These are phyloP conservation scores for Aegle marmelos DNA, from an alignment of 345 rosid genomes.

Conservation along the genomic window DNA sequence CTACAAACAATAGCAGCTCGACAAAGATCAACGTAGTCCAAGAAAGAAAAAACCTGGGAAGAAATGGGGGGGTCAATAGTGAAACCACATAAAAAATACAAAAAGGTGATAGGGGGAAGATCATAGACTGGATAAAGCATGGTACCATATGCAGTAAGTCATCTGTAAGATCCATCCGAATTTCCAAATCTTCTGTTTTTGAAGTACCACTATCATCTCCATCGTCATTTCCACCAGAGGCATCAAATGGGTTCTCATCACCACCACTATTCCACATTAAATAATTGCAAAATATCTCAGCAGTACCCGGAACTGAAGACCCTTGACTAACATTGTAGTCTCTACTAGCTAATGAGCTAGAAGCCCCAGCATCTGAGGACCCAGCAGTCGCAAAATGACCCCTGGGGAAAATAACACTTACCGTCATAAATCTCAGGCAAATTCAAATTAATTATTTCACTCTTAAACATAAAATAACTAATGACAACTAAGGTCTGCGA, in stretches of 20 bases:
- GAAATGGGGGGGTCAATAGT: not conserved
- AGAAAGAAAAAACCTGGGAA: slow-evolving; percentile 84
- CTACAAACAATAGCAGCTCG: slow-evolving; percentile 89
- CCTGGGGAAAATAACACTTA: slow-evolving; percentile 34
- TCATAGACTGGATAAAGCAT: not conserved
- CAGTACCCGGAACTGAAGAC: slow-evolving; percentile 32
- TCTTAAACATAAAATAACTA: not conserved
- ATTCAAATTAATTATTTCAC: not conserved
- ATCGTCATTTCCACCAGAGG: slow-evolving; percentile 40
- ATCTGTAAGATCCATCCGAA: slow-evolving; percentile 90
- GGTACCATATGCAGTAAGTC: slow-evolving; percentile 91
- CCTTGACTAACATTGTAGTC: slow-evolving; percentile 29
- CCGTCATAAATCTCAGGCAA: not conserved
- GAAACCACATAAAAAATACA: not conserved
- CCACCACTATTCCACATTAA: slow-evolving; percentile 53
- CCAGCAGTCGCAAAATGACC: slow-evolving; percentile 21
- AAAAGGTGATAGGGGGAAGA: not conserved
- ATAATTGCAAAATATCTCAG: slow-evolving; percentile 53
- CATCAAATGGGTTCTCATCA: slow-evolving; percentile 37
- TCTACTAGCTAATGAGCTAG: slow-evolving; percentile 34
- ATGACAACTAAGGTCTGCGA: not conserved
- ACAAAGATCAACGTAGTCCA: slow-evolving; percentile 72
- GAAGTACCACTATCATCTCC: slow-evolving; percentile 43
- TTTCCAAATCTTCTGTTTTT: slow-evolving; percentile 51
- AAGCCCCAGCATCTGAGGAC: slow-evolving; percentile 36